Evolutionary conservation across 805 yeast species (phyloP).

Genomic region (Yarrowia keelungensis): DNA sequence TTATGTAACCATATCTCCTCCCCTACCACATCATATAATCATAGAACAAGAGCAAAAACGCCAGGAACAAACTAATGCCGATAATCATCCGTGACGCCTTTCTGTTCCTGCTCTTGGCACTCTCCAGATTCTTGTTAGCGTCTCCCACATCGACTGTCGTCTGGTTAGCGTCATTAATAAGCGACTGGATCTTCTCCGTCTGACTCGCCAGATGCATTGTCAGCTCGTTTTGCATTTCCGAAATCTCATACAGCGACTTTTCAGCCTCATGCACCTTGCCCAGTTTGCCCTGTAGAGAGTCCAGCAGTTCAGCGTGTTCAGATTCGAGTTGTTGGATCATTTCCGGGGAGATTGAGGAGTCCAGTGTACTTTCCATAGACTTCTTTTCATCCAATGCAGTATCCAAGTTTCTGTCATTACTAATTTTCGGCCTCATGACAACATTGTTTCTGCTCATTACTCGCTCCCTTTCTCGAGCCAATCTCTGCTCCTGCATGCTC

Average conservation of each 20-base stretch:
- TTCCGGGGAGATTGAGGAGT: constrained; percentile 36
- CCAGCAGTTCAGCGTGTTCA: constrained; percentile 51
- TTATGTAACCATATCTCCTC: too few species aligned
- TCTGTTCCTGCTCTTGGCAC: constrained; percentile 72
- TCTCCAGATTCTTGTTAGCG: constrained; percentile 74
- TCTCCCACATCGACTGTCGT: constrained; percentile 67
- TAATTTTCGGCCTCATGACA: background rate
- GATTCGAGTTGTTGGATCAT: constrained; percentile 48
- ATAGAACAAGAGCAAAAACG: constrained; percentile 59
- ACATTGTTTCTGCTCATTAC: constrained; percentile 42
- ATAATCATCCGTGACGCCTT: constrained; percentile 64
- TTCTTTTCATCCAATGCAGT: background rate
- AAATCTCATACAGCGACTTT: constrained; percentile 61
- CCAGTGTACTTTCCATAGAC: background rate
- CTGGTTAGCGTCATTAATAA: constrained; percentile 71
- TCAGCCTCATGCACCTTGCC: constrained; percentile 53
- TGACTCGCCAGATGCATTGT: constrained; percentile 75
- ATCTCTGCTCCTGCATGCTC: constrained; percentile 50
- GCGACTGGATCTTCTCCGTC: constrained; percentile 67
- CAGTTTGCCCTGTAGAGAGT: constrained; percentile 50
- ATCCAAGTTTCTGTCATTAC: background rate
- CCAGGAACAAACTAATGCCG: constrained; percentile 61
- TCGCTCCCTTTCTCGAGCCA: constrained; percentile 46
- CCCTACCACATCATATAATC: constrained; percentile 45
- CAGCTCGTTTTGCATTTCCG: constrained; percentile 75